A percentile compares a stretch with the other conserved stretches of the same genome.
These are phyloP conservation scores for Podospora australis DNA, from an alignment of 495 filamentous ascomycete genomes.

Conservation along the genomic window DNA sequence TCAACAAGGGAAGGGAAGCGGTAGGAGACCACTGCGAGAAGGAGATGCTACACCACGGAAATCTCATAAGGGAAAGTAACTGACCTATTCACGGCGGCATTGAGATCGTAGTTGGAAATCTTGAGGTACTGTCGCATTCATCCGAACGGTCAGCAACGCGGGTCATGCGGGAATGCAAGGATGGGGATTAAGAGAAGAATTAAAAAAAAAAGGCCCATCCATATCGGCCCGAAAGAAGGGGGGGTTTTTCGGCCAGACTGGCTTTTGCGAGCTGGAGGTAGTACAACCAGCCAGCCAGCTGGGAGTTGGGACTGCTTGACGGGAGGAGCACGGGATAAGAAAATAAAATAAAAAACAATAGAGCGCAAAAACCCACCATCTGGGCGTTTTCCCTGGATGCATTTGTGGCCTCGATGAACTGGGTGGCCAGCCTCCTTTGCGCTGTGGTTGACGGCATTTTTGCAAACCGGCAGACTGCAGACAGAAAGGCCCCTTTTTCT, in stretches of 20 bases:
- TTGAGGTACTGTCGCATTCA: slow-evolving; percentile 34
- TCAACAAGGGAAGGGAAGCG: not conserved
- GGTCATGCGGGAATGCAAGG: slow-evolving; percentile 17
- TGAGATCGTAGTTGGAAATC: slow-evolving; percentile 38
- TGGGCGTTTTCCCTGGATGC: slow-evolving; percentile 45
- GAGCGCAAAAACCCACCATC: slow-evolving; percentile 33
- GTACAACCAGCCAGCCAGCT: too few species aligned
- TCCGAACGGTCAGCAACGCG: slow-evolving; percentile 9
- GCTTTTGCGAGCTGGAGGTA: too few species aligned
- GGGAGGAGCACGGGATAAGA: slow-evolving; percentile 4
- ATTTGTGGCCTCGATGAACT: slow-evolving; percentile 50
- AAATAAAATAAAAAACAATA: slow-evolving; percentile 5
- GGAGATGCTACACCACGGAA: not conserved
- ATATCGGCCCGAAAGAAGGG: slow-evolving; percentile 23
- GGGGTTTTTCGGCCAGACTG: slow-evolving; percentile 11
- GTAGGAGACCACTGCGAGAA: slow-evolving; percentile 2
- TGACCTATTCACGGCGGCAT: slow-evolving; percentile 48
- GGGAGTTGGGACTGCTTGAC: too few species aligned
- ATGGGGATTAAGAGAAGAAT: slow-evolving; percentile 4
- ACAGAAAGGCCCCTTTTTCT: too few species aligned
- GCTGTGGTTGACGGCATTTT: slow-evolving; percentile 18
- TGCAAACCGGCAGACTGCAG: too few species aligned
- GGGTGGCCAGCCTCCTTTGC: slow-evolving; percentile 45
- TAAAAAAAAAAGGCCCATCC: slow-evolving; percentile 21
- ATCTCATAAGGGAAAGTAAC: slow-evolving; percentile 16